phyloP scores from a whole-genome alignment of 2,329 filamentous ascomycete genomes.

The Amauroascus verrucosus region DNA sequence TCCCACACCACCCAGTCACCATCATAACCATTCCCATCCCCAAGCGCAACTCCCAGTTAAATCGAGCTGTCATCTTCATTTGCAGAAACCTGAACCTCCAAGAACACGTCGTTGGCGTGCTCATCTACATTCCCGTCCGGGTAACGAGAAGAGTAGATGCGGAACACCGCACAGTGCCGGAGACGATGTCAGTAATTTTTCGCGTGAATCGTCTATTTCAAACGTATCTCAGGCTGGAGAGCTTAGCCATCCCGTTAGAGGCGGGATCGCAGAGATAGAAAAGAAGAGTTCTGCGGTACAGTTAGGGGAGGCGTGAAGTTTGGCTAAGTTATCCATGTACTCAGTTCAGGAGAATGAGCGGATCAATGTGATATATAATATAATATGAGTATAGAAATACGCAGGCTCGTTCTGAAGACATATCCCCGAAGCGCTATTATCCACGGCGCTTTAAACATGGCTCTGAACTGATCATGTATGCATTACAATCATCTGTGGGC shows the following conservation, averaged over 20 bases:
- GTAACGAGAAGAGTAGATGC: conserved; percentile 2
- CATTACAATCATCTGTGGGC: too few relatives aligned
- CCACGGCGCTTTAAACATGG: too few relatives aligned
- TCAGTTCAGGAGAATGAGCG: background rate
- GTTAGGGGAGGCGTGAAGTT: conserved; percentile 4
- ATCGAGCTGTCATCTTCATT: conserved; percentile 18
- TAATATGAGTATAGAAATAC: background rate
- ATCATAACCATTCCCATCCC: conserved; percentile 9
- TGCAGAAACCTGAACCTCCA: conserved; percentile 31
- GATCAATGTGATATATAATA: too few relatives aligned
- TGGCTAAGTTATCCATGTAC: background rate
- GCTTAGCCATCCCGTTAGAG: background rate
- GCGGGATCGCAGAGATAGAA: background rate
- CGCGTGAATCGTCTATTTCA: conserved; percentile 2
- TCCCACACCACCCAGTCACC: conserved; percentile 14
- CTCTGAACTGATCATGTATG: too few relatives aligned
- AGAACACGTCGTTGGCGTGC: conserved; percentile 34
- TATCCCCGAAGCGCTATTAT: background rate
- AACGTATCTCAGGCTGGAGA: background rate
- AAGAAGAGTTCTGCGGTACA: conserved; percentile 5
- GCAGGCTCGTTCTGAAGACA: background rate
- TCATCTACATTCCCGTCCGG: conserved; percentile 18
- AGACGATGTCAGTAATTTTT: background rate
- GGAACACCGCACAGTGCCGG: conserved; percentile 1
- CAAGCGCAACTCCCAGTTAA: background rate